A percentile compares a stretch with the other conserved stretches of the same genome.
Conservation (phyloP, 768 basidiomycete species). For the Lactarius hatsudake region DNA sequence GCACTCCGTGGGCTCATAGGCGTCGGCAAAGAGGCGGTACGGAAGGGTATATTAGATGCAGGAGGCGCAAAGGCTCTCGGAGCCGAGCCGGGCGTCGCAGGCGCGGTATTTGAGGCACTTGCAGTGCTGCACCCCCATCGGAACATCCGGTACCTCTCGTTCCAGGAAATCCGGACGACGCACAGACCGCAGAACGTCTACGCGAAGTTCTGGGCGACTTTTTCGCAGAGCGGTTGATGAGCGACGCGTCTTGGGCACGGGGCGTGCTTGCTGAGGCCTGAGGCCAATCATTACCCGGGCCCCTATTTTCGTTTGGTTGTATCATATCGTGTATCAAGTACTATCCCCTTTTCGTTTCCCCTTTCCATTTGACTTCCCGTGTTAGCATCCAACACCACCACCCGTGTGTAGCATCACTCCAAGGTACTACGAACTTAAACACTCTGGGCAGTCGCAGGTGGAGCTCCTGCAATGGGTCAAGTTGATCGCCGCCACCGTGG, state of each 20-base stretch:
- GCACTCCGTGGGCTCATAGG: conserved; percentile 84
- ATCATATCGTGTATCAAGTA: conserved; percentile 17
- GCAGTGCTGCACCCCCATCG: conserved; percentile 56
- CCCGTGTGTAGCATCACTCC: not conserved
- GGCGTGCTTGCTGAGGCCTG: conserved; percentile 43
- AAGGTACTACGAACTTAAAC: not conserved
- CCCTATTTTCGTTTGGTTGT: not conserved
- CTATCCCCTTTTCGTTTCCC: not conserved
- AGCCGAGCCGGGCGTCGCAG: conserved; percentile 53
- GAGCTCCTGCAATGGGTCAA: not conserved
- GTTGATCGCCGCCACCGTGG: not conserved
- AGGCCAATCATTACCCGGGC: not conserved
- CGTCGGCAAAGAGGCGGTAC: conserved; percentile 80
- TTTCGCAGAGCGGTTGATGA: conserved; percentile 54
- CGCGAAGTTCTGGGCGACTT: conserved; percentile 56
- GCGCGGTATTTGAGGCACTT: conserved; percentile 65
- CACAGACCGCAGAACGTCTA: conserved; percentile 44
- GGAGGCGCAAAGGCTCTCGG: conserved; percentile 76
- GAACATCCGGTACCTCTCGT: conserved; percentile 61
- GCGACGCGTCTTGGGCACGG: conserved; percentile 64
- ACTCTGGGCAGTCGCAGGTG: not conserved
- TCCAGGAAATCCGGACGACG: conserved; percentile 46
- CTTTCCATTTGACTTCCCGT: not conserved
- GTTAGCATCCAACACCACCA: not conserved
- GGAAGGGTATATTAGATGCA: conserved; percentile 78